A percentile compares a stretch with the other conserved stretches of the same genome.
phyloP scores from a whole-genome alignment of 2,329 filamentous ascomycete genomes.

The Fusarium heterosporum region DNA sequence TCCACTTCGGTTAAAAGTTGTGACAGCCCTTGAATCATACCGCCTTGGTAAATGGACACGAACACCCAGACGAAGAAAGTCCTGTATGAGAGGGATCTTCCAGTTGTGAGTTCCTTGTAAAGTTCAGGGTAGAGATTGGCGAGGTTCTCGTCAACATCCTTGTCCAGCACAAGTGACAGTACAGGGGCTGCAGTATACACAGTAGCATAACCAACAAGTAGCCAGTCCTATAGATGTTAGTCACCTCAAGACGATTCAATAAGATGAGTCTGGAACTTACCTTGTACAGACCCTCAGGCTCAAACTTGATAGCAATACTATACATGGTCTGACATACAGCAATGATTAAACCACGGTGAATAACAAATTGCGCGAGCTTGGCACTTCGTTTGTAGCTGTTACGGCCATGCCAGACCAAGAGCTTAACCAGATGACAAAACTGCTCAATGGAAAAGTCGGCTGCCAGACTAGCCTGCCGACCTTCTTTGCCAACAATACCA shows the following conservation, averaged over 20 bases:
- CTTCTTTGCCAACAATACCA: constrained; percentile 98
- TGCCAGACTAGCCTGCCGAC: constrained; percentile 90
- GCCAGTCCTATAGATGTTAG: constrained; percentile 75
- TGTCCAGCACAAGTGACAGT: constrained; percentile 92
- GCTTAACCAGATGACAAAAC: constrained; percentile 93
- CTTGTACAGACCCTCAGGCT: constrained; percentile 93
- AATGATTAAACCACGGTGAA: constrained; percentile 95
- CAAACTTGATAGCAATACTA: constrained; percentile 90
- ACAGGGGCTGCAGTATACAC: constrained; percentile 95
- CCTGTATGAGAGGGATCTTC: constrained; percentile 86
- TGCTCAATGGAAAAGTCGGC: constrained; percentile 98
- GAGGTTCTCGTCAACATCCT: constrained; percentile 92
- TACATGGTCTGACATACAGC: constrained; percentile 97
- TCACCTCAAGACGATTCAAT: not conserved
- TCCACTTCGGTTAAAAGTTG: constrained; percentile 87
- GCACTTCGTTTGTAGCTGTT: constrained; percentile 97
- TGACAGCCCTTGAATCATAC: constrained; percentile 93
- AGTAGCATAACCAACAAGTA: constrained; percentile 95
- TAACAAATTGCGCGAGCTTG: constrained; percentile 97
- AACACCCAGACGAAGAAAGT: constrained; percentile 98
- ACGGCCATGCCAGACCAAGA: constrained; percentile 98
- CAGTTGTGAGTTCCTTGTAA: constrained; percentile 95
- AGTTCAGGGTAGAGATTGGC: constrained; percentile 96
- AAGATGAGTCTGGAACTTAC: constrained; percentile 50
- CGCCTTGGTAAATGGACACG: constrained; percentile 94